These are phyloP conservation scores for Torulaspora pretoriensis DNA, from an alignment of 1,139 yeast species.

Conservation along the genomic window DNA sequence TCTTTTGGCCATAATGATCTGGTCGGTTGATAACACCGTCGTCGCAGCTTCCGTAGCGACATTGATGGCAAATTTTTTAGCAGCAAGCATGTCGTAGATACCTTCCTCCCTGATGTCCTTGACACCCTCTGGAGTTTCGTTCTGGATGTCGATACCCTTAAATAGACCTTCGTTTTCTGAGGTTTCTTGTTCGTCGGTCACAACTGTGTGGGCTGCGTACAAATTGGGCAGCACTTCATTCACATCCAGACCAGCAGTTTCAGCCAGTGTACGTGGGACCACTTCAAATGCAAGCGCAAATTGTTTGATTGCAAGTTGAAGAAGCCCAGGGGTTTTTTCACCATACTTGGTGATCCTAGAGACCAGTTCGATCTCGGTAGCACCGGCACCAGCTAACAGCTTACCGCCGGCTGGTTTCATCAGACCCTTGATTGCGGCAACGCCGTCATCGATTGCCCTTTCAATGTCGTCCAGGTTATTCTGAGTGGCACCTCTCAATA, in stretches of 20 bases:
- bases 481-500: conserved; percentile 96
- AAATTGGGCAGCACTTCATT: conserved; percentile 82
- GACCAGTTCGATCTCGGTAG: conserved; percentile 87
- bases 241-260: conserved; percentile 89
- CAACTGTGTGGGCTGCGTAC: conserved; percentile 71
- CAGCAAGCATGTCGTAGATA: conserved; percentile 72
- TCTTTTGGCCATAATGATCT: conserved; percentile 76
- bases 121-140: conserved; percentile 60
- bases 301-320: conserved; percentile 90
- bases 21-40: conserved; percentile 79
- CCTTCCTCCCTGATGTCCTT: conserved; percentile 66
- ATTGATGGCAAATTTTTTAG: conserved; percentile 82
- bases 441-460: conserved; percentile 97
- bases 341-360: conserved; percentile 77
- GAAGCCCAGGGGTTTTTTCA: conserved; percentile 87
- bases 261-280: conserved; percentile 87
- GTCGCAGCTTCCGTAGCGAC: conserved; percentile 95
- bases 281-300: conserved; percentile 94
- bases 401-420: conserved; percentile 64
- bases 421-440: conserved; percentile 83
- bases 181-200: conserved; percentile 23
- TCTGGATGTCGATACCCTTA: conserved; percentile 72
- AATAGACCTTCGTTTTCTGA: conserved; percentile 39
- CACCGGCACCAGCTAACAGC: conserved; percentile 94
- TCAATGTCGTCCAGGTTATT: conserved; percentile 90